Percentiles rank a stretch among this genome's conserved stretches.
phyloP scores from a whole-genome alignment of 768 basidiomycete species.

The Tulasnella sp. region DNA sequence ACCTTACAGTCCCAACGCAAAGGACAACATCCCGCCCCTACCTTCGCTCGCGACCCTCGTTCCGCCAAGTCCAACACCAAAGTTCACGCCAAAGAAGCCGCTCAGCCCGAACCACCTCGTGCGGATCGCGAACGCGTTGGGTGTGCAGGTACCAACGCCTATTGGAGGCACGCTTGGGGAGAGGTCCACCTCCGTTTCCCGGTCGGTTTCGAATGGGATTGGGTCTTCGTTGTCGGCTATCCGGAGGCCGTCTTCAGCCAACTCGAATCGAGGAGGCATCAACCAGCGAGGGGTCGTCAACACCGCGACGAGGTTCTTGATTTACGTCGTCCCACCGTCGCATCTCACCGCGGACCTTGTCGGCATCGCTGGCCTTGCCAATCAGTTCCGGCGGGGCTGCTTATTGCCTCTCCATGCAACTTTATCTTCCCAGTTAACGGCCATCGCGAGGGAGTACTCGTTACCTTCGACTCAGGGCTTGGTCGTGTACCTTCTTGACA shows the following conservation, averaged over 20 bases:
- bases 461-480: conserved; percentile 78
- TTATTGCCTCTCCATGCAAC: conserved; percentile 78
- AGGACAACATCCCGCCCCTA: neutral
- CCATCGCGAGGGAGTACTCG: conserved; percentile 89
- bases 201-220: neutral
- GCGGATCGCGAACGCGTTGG: conserved; percentile 75
- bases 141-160: conserved; percentile 64
- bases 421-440: conserved; percentile 66
- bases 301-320: conserved; percentile 46
- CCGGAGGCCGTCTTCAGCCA: conserved; percentile 2
- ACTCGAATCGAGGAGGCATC: conserved; percentile 34
- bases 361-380: conserved; percentile 34
- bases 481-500: conserved; percentile 63
- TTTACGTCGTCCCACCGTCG: conserved; percentile 73
- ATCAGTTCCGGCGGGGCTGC: conserved; percentile 72
- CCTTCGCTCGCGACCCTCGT: neutral
- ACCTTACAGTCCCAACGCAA: neutral
- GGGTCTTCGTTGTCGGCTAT: conserved; percentile 20
- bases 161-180: neutral
- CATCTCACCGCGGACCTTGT: conserved; percentile 50
- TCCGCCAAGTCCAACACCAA: neutral
- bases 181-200: conserved; percentile 18
- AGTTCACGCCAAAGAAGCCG: conserved; percentile 26
- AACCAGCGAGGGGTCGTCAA: conserved; percentile 17
- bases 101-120: conserved; percentile 67